Evolutionary conservation across 331 rosid genomes (phyloP).

Genomic region (Quercus lobata): DNA sequence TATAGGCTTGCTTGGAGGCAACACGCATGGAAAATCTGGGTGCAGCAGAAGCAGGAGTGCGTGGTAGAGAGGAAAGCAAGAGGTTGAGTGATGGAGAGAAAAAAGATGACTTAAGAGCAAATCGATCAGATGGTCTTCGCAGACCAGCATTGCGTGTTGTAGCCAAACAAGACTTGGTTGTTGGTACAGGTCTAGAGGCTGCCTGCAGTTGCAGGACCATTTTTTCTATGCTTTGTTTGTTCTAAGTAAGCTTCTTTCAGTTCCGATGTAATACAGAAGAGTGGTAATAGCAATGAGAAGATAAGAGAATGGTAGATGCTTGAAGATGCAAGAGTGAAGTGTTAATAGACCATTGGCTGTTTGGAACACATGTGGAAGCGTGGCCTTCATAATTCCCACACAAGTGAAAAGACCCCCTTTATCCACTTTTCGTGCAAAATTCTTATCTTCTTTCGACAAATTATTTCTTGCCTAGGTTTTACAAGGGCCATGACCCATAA

Average conservation of each 20-base stretch:
- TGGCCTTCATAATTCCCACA: constrained; percentile 47
- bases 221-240: neutral
- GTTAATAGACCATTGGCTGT: neutral
- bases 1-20: constrained; percentile 80
- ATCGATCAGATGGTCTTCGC: constrained; percentile 22
- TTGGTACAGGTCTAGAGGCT: constrained; percentile 11
- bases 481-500: too few relatives aligned
- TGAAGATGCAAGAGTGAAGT: neutral
- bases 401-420: neutral
- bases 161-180: constrained; percentile 16
- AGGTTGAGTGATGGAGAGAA: constrained; percentile 41
- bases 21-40: constrained; percentile 80
- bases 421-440: neutral
- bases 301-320: constrained; percentile 17
- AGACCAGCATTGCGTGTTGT: constrained; percentile 33
- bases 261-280: neutral
- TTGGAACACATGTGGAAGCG: constrained; percentile 36
- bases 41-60: constrained; percentile 16
- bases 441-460: neutral
- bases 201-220: constrained; percentile 55
- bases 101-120: constrained; percentile 44
- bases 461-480: neutral
- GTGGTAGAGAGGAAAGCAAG: constrained; percentile 26
- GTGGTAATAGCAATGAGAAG: constrained; percentile 4
- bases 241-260: neutral